Evolutionary conservation across 495 filamentous ascomycete species (phyloP), one percentile per base, ranked within the genome.

Genomic region (Penicillium angulare): DNA sequence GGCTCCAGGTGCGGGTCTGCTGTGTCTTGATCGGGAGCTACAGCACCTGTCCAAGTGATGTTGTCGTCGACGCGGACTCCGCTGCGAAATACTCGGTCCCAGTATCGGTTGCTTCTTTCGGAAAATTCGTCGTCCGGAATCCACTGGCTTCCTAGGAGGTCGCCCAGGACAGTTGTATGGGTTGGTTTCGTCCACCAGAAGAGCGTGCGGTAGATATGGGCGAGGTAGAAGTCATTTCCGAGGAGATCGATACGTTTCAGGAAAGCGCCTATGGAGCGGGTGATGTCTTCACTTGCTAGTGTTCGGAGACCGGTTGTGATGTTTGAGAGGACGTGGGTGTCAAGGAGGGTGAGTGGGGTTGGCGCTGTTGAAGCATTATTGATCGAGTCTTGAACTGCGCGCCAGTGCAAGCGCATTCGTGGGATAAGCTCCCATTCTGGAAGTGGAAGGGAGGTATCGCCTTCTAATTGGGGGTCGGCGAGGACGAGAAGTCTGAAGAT

Each of bases 121-220:
- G 78, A 68, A 65, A 97, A 98, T 67, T 98, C 93, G 42, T 77
- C 81, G 59, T 95, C 86, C 23, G 78, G 78, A 26, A 97, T 85
- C 95, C 95, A 97, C 61, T 98, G 93, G 58, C 90, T 96, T n/a
- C 93, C 95, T 7, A 98, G 72, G 45, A 97, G 72, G 60, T 98
- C 93, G 3, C 93, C 93, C 3, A 98, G 76, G 1, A 96, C 90
- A 0, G 86, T 84, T 21, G 92, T 86, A 68, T 98, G 95, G 0
- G 89, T 95, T 20, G 93, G 93, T 18, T 76, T 65, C 4, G 84
- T 80, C 83, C 85, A 90, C 83, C 88, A 92, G 53, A 80, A 79
- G 15, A 95, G 63, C 0, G 85, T 89, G n/a, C 89, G 82, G 73
- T 93, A 97, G 40, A 97, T 87, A 64, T 97, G 93, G 8, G 88